Percentiles rank a stretch among this genome's conserved stretches.
Evolutionary conservation across 371 early-diverging fungal genomes (phyloP).

Genomic region (Thermomucor indicae-seudaticae): DNA sequence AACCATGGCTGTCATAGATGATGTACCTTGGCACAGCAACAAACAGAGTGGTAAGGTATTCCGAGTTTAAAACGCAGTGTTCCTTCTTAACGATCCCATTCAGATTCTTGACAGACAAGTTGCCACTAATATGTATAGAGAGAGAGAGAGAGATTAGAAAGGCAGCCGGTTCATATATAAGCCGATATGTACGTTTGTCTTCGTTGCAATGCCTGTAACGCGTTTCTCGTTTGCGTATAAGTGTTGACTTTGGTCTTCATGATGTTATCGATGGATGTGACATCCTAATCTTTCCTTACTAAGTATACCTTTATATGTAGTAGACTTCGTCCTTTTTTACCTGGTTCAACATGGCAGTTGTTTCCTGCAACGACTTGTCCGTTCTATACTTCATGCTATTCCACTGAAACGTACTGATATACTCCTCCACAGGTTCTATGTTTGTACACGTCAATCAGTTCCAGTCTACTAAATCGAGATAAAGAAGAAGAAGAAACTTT

Average conservation of each 20-base stretch:
- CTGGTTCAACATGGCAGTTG: conserved; percentile 65
- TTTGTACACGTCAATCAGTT: neutral
- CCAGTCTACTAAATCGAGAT: neutral
- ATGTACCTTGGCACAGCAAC: conserved; percentile 92
- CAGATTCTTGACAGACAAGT: conserved; percentile 82
- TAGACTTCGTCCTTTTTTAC: conserved; percentile 11
- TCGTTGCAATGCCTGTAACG: conserved; percentile 73
- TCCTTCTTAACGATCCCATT: conserved; percentile 88
- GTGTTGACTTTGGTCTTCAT: conserved; percentile 84
- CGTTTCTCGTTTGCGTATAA: conserved; percentile 80
- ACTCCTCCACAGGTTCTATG: conserved; percentile 78
- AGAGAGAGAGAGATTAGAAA: neutral
- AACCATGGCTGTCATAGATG: no score
- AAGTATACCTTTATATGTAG: neutral
- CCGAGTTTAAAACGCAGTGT: conserved; percentile 87
- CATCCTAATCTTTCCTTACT: conserved; percentile 57
- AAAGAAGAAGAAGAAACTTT: conserved; percentile 12
- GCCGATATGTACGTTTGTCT: conserved; percentile 63
- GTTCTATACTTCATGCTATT: conserved; percentile 94
- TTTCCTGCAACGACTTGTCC: conserved; percentile 87
- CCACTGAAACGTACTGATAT: conserved; percentile 86
- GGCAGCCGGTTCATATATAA: neutral
- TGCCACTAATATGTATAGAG: conserved; percentile 61
- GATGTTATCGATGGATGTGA: conserved; percentile 75
- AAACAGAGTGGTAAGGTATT: conserved; percentile 85